Percentiles rank a stretch among this genome's conserved stretches.
phyloP scores from a whole-genome alignment of 2,329 filamentous ascomycete species.

The Geosmithia flava region DNA sequence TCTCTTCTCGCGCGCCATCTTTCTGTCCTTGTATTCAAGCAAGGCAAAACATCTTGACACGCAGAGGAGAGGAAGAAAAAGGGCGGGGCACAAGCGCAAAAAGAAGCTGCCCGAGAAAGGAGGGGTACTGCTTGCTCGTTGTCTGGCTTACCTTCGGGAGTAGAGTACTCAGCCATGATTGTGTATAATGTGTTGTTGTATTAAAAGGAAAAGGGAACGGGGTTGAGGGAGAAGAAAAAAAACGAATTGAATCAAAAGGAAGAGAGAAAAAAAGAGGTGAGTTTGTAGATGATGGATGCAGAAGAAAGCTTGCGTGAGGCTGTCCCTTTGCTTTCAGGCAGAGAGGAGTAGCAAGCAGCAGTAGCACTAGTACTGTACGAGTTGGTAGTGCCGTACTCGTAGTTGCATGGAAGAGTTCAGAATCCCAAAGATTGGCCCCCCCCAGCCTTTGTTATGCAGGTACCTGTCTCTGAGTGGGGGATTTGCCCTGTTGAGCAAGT shows the following conservation, averaged over 20 bases:
- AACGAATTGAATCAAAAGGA: too few relatives aligned
- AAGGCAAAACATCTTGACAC: too few relatives aligned
- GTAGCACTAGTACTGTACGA: too few relatives aligned
- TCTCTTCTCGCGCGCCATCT: too few relatives aligned
- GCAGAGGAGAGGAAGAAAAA: too few relatives aligned
- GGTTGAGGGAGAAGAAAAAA: background rate
- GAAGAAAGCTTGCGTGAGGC: slow-evolving; percentile 4
- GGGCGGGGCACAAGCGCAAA: too few relatives aligned
- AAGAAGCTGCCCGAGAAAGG: too few relatives aligned
- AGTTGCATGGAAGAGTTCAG: slow-evolving; percentile 25
- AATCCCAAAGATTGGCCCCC: slow-evolving; percentile 24
- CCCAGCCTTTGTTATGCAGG: slow-evolving; percentile 4
- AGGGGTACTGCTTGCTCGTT: background rate
- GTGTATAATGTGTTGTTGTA: slow-evolving; percentile 2
- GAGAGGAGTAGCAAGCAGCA: too few relatives aligned
- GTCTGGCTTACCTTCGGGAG: slow-evolving; percentile 22
- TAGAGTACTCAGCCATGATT: slow-evolving; percentile 16
- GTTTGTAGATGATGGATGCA: slow-evolving; percentile 4
- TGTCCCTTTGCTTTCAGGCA: background rate
- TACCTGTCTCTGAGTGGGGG: background rate
- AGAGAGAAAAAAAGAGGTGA: slow-evolving; percentile 3
- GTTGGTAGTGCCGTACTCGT: too few relatives aligned
- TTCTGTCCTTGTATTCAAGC: too few relatives aligned
- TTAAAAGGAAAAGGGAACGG: background rate
- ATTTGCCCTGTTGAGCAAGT: background rate